Evolutionary conservation across 768 basidiomycete species (phyloP).

Genomic region (Boletellus sp.): DNA sequence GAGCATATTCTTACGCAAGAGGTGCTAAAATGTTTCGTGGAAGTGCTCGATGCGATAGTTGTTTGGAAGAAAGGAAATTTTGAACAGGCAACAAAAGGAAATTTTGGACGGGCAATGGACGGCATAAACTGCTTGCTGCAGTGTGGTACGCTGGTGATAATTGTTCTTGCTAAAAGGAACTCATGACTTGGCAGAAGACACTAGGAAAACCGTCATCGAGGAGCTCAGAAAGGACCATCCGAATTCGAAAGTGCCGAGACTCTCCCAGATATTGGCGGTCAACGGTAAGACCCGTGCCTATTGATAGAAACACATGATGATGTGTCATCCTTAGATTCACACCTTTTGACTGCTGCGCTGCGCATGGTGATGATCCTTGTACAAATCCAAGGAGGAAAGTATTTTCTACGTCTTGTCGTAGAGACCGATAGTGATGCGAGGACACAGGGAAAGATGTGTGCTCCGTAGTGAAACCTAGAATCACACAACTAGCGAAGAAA

Average conservation of each 20-base stretch:
- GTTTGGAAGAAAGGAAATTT: slow-evolving; percentile 8
- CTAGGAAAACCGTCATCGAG: slow-evolving; percentile 1
- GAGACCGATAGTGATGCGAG: neutral
- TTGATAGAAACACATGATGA: neutral
- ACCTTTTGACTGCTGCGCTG: slow-evolving; percentile 9
- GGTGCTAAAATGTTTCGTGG: slow-evolving; percentile 7
- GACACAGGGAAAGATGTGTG: neutral
- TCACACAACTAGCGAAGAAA: slow-evolving; percentile 13
- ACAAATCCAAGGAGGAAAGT: slow-evolving; percentile 14
- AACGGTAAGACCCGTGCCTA: slow-evolving; percentile 1
- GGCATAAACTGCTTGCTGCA: slow-evolving; percentile 14
- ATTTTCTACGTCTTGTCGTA: neutral
- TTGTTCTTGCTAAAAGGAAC: neutral
- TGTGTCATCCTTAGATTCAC: slow-evolving; percentile 4
- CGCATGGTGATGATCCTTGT: slow-evolving; percentile 14
- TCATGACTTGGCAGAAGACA: slow-evolving; percentile 10
- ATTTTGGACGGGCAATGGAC: slow-evolving; percentile 20
- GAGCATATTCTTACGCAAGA: slow-evolving; percentile 8
- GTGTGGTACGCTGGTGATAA: slow-evolving; percentile 9
- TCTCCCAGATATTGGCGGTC: slow-evolving; percentile 11
- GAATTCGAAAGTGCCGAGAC: neutral
- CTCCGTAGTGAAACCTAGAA: slow-evolving; percentile 3
- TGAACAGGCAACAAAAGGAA: slow-evolving; percentile 7
- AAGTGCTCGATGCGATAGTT: slow-evolving; percentile 12
- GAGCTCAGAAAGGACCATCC: neutral